Percentiles rank a stretch among this genome's conserved stretches.
These are phyloP conservation scores for Ustilago hordei DNA, from an alignment of 1,284 basidiomycete species.

Conservation along the genomic window DNA sequence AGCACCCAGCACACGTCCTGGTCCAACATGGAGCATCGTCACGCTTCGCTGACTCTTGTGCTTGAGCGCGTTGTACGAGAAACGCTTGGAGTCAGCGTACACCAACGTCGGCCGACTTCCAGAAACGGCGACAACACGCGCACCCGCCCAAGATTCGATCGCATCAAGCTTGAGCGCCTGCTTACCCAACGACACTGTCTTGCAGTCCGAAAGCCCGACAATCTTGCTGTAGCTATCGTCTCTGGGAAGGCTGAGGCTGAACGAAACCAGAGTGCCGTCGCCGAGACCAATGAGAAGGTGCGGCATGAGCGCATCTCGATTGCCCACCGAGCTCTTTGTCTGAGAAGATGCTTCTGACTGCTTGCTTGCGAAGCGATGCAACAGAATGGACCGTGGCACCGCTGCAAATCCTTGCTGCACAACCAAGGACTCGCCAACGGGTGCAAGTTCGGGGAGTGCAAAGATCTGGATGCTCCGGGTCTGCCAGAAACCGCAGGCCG, in stretches of 20 bases:
- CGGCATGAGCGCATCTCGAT: conserved; percentile 20
- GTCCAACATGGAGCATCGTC: conserved; percentile 36
- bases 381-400: conserved; percentile 79
- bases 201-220: conserved; percentile 72
- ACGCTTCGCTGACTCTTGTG: conserved; percentile 54
- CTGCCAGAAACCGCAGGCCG: conserved; percentile 83
- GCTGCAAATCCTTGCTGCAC: conserved; percentile 25
- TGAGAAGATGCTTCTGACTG: not conserved
- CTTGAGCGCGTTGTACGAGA: conserved; percentile 65
- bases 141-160: conserved; percentile 47
- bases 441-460: conserved; percentile 72
- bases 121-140: conserved; percentile 59
- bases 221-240: conserved; percentile 38
- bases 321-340: conserved; percentile 18
- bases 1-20: conserved; percentile 35
- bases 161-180: conserved; percentile 76
- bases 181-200: conserved; percentile 77
- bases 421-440: conserved; percentile 47
- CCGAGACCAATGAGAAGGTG: conserved; percentile 82
- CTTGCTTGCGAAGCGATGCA: conserved; percentile 75
- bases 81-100: conserved; percentile 51
- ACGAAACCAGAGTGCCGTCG: conserved; percentile 82
- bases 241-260: conserved; percentile 69
- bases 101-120: conserved; percentile 67
- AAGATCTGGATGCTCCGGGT: conserved; percentile 77